phyloP scores from a whole-genome alignment of 2,329 filamentous ascomycete species.

The Penicillium sp. region DNA sequence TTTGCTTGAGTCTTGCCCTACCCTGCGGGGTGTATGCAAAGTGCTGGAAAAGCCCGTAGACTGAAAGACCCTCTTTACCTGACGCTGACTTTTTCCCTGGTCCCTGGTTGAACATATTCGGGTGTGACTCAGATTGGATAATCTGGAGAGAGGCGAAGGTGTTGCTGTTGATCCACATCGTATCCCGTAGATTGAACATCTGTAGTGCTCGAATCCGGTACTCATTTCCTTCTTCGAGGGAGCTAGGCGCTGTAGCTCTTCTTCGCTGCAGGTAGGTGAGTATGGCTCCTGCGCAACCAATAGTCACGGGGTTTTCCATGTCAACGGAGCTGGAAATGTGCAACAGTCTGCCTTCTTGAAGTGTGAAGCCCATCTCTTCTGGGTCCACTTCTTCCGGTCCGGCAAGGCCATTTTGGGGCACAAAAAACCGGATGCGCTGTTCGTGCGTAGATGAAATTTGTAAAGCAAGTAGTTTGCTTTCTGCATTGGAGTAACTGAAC shows the following conservation, averaged over 20 bases:
- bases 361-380: constrained; percentile 48
- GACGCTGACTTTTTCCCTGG: constrained; percentile 59
- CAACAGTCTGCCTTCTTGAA: constrained; percentile 62
- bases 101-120: constrained; percentile 74
- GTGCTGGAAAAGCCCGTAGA: constrained; percentile 77
- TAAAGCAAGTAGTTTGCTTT: constrained; percentile 62
- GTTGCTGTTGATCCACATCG: constrained; percentile 76
- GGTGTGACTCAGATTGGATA: constrained; percentile 76
- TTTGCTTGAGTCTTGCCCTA: constrained; percentile 67
- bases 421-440: constrained; percentile 56
- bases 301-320: constrained; percentile 68
- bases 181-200: constrained; percentile 68
- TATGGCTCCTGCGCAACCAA: constrained; percentile 85
- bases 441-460: constrained; percentile 50
- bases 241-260: constrained; percentile 59
- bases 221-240: not conserved
- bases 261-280: constrained; percentile 73
- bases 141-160: constrained; percentile 82
- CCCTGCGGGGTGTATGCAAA: constrained; percentile 78
- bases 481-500: constrained; percentile 67
- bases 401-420: constrained; percentile 56
- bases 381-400: constrained; percentile 40
- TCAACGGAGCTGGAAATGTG: constrained; percentile 69
- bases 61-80: constrained; percentile 75
- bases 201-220: constrained; percentile 64